phyloP scores from a whole-genome alignment of 441 rosid genomes.

The Populus trichocarpa region DNA sequence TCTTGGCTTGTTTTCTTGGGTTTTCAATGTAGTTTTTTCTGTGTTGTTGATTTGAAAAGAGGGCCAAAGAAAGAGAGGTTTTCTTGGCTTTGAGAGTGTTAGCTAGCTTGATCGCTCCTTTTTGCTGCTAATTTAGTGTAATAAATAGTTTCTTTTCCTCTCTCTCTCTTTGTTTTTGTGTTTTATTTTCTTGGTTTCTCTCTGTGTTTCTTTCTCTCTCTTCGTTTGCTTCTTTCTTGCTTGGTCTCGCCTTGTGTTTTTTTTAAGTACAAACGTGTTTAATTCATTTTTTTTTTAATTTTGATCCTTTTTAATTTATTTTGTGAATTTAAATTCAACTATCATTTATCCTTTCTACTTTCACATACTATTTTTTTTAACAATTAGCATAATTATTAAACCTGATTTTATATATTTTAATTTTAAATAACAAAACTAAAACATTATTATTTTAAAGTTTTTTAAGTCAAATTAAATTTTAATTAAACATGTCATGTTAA shows the following conservation, averaged over 20 bases:
- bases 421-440: too few relatives aligned
- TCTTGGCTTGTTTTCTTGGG: background rate
- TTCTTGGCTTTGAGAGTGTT: slow-evolving; percentile 24
- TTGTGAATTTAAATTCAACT: background rate
- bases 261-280: too few relatives aligned
- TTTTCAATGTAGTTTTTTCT: slow-evolving; percentile 21
- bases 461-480: too few relatives aligned
- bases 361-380: slow-evolving; percentile 2
- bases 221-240: too few relatives aligned
- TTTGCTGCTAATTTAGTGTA: slow-evolving; percentile 9
- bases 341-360: background rate
- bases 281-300: too few relatives aligned
- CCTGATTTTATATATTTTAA: too few relatives aligned
- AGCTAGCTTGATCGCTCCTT: slow-evolving; percentile 62
- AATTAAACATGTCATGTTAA: too few relatives aligned
- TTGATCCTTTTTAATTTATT: background rate
- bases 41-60: slow-evolving; percentile 16
- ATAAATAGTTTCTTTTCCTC: slow-evolving; percentile 12
- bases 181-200: slow-evolving; percentile 8
- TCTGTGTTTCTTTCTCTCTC: too few relatives aligned
- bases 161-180: background rate
- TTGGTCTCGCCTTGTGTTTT: too few relatives aligned
- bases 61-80: background rate
- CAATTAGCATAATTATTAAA: background rate
- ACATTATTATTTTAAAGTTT: too few relatives aligned